Conservation (phyloP, 805 yeast species). For the Pichia kluyveri region DNA sequence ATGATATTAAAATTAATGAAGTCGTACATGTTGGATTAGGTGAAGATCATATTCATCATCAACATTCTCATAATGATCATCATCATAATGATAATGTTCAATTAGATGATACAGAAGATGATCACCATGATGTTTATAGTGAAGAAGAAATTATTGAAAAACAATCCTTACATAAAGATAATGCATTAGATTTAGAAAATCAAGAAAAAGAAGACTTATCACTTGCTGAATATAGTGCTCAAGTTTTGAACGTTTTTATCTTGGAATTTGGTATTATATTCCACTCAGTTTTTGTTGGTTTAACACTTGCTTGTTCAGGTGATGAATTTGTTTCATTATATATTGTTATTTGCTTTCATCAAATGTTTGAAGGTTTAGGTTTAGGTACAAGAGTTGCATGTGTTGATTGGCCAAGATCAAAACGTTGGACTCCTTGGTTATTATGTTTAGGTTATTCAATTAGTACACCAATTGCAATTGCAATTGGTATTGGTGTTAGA, state of each 20-base stretch:
- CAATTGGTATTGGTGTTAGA: conserved; percentile 72
- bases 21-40: not conserved
- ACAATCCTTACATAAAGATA: not conserved
- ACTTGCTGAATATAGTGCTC: conserved; percentile 37
- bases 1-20: not conserved
- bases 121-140: too few relatives aligned
- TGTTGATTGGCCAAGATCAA: conserved; percentile 35
- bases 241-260: conserved; percentile 45
- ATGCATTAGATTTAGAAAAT: not conserved
- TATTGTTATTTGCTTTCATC: conserved; percentile 66
- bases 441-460: conserved; percentile 41
- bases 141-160: not conserved
- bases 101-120: not conserved
- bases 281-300: conserved; percentile 78
- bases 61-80: not conserved
- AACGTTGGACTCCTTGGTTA: conserved; percentile 48
- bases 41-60: not conserved
- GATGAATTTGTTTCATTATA: conserved; percentile 65
- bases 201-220: not conserved
- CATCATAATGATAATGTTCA: not conserved
- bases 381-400: conserved; percentile 69
- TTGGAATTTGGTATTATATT: conserved; percentile 75
- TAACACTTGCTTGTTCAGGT: conserved; percentile 70
- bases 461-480: conserved; percentile 68
- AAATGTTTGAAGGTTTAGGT: conserved; percentile 80